Evolutionary conservation across 176 grass and related monocot species (phyloP).

Genomic region (Luzula sylvatica): DNA sequence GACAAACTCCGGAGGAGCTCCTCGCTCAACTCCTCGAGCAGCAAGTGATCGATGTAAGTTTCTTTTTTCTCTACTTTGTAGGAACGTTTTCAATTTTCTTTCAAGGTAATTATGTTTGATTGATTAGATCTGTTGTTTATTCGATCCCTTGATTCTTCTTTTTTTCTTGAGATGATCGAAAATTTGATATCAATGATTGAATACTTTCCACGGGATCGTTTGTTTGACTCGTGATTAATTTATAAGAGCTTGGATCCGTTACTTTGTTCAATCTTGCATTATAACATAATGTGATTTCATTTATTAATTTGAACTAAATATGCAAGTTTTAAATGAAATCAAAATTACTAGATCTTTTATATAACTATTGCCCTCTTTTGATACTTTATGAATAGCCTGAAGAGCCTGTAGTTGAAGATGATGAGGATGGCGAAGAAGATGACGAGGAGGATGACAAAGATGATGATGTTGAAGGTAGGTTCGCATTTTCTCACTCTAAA

Average conservation of each 20-base stretch:
- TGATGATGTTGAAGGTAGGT: slow-evolving; percentile 38
- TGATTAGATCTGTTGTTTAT: background rate
- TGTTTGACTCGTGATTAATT: no score
- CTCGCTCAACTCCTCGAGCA: slow-evolving; percentile 38
- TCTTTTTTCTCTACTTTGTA: background rate
- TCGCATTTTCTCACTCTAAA: background rate
- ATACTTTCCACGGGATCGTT: no score
- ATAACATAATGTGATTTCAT: no score
- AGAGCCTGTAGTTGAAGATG: slow-evolving; percentile 46
- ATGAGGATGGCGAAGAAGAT: slow-evolving; percentile 37
- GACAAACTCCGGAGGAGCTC: slow-evolving; percentile 42
- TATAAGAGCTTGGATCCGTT: no score
- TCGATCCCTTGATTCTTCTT: background rate
- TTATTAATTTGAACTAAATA: no score
- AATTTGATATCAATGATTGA: no score
- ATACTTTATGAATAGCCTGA: no score
- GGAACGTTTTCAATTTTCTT: no score
- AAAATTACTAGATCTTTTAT: no score
- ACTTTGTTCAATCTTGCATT: no score
- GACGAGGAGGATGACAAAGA: slow-evolving; percentile 55
- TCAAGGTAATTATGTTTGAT: background rate
- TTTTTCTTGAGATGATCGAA: background rate
- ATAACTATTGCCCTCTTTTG: no score
- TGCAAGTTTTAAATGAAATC: no score
- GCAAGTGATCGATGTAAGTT: slow-evolving; percentile 37